Conservation (phyloP, 148 eudicot genomes). For the Silene latifolia region DNA sequence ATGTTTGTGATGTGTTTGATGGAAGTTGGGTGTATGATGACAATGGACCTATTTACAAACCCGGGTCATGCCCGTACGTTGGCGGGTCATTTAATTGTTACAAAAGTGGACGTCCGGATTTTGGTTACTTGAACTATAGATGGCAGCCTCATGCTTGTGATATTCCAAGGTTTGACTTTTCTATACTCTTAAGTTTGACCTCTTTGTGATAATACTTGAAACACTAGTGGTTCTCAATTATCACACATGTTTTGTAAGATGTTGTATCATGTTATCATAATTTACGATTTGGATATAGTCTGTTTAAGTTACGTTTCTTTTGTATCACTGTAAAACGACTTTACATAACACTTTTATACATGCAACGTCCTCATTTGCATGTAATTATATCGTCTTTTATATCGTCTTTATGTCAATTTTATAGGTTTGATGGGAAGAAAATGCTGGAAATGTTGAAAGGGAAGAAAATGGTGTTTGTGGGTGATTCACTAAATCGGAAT, state of each 20-base stretch:
- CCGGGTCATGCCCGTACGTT: slow-evolving; percentile 52
- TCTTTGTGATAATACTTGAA: neutral
- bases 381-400: too few relatives aligned
- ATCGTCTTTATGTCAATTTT: neutral
- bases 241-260: too few relatives aligned
- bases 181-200: neutral
- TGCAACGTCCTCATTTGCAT: neutral
- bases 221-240: too few relatives aligned
- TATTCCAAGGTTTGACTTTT: slow-evolving; percentile 43
- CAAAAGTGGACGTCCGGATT: slow-evolving; percentile 54
- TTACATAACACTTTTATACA: too few relatives aligned
- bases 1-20: slow-evolving; percentile 57
- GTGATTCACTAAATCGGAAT: slow-evolving; percentile 65
- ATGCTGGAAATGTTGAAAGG: slow-evolving; percentile 54
- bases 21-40: slow-evolving; percentile 51
- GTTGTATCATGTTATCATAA: too few relatives aligned
- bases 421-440: slow-evolving; percentile 47
- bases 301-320: too few relatives aligned
- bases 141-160: slow-evolving; percentile 54
- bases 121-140: slow-evolving; percentile 35
- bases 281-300: too few relatives aligned
- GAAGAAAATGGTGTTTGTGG: slow-evolving; percentile 57
- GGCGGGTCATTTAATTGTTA: slow-evolving; percentile 54
- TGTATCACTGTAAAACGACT: too few relatives aligned
- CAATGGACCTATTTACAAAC: slow-evolving; percentile 36